phyloP scores from a whole-genome alignment of 352 stramenopile species.

The Pythium dissimile region DNA sequence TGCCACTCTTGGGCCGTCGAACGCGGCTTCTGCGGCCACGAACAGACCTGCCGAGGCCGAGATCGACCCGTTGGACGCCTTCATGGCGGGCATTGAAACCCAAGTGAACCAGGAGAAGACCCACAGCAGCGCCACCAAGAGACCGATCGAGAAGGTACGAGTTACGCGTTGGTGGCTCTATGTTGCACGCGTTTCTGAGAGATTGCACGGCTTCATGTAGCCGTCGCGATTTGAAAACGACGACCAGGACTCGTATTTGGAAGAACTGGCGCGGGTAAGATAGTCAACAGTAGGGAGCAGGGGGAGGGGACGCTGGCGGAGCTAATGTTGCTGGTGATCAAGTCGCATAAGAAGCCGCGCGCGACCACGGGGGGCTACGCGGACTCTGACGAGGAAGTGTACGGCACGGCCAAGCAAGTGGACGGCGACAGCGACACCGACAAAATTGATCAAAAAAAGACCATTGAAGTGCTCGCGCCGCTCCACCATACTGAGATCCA shows the following conservation, averaged over 20 bases:
- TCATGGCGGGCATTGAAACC: slow-evolving; percentile 78
- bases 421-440: slow-evolving; percentile 31
- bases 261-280: slow-evolving; percentile 29
- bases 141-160: slow-evolving; percentile 28
- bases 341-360: slow-evolving; percentile 41
- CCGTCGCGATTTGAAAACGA: slow-evolving; percentile 24
- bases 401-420: slow-evolving; percentile 48
- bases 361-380: slow-evolving; percentile 3
- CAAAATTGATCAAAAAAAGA: slow-evolving; percentile 34
- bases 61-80: slow-evolving; percentile 81
- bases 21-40: not conserved
- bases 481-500: slow-evolving; percentile 61
- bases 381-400: slow-evolving; percentile 81
- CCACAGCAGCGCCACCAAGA: slow-evolving; percentile 13
- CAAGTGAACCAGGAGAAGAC: slow-evolving; percentile 56
- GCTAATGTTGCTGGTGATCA: not conserved
- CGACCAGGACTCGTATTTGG: slow-evolving; percentile 27
- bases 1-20: not conserved
- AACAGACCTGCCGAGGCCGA: slow-evolving; percentile 25
- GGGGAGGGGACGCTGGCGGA: not conserved
- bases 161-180: no score
- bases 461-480: slow-evolving; percentile 72
- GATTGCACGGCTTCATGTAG: not conserved
- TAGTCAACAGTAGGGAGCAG: not conserved
- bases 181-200: not conserved